phyloP scores from a whole-genome alignment of 768 basidiomycete species.

The Podaxis carcinomalis region DNA sequence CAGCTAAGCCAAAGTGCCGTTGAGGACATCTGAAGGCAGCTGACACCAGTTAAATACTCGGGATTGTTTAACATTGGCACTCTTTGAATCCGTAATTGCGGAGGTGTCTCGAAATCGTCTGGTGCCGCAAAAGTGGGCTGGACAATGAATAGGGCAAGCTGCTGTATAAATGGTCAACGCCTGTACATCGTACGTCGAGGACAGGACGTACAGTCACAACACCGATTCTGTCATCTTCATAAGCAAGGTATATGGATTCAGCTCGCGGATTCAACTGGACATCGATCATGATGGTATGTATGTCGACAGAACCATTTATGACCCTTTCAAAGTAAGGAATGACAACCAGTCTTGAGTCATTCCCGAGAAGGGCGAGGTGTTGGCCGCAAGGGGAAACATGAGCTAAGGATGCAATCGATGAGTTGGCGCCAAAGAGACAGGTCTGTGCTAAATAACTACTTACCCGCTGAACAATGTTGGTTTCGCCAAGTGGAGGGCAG shows the following conservation, averaged over 20 bases:
- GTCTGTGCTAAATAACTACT: neutral
- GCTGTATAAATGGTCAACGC: constrained; percentile 16
- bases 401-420: constrained; percentile 20
- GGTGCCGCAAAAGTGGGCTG: constrained; percentile 10
- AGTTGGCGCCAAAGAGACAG: neutral
- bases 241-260: constrained; percentile 44
- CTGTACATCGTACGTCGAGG: neutral
- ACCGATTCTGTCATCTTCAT: constrained; percentile 36
- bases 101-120: constrained; percentile 2
- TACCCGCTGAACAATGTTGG: neutral
- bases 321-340: constrained; percentile 38
- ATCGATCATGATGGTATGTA: constrained; percentile 32
- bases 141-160: constrained; percentile 22
- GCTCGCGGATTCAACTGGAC: constrained; percentile 35
- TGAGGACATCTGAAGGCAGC: constrained; percentile 53
- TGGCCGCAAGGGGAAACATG: constrained; percentile 46
- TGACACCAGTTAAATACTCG: constrained; percentile 26
- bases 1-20: constrained; percentile 50
- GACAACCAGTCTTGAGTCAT: constrained; percentile 36
- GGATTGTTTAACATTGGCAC: constrained; percentile 25
- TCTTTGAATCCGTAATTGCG: constrained; percentile 9
- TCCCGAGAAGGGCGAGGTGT: constrained; percentile 39
- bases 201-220: constrained; percentile 40
- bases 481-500: too few relatives aligned
- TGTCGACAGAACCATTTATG: constrained; percentile 18